Percentiles rank a stretch among this genome's conserved stretches.
Conservation (phyloP, 2,329 filamentous ascomycete genomes). For the Trichoderma koningiopsis region DNA sequence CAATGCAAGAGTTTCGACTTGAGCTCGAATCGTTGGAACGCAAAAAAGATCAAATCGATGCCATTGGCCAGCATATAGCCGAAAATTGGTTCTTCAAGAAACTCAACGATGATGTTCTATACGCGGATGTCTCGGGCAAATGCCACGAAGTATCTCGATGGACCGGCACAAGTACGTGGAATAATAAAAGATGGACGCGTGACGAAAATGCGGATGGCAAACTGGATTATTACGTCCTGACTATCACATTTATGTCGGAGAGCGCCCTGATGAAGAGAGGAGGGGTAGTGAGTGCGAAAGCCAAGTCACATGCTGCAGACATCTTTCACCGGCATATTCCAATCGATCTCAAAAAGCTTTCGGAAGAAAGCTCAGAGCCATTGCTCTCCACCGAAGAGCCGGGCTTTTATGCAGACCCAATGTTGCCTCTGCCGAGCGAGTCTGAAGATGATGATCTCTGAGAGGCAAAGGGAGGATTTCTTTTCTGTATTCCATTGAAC, state of each 20-base stretch:
- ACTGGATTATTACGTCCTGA: slow-evolving; percentile 49
- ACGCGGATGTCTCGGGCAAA: slow-evolving; percentile 32
- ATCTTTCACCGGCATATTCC: background rate
- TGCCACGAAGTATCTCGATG: slow-evolving; percentile 41
- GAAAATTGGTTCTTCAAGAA: slow-evolving; percentile 42
- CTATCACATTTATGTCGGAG: slow-evolving; percentile 41
- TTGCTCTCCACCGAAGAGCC: fast-evolving
- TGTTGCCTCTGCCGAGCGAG: background rate
- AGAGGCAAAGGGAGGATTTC: background rate
- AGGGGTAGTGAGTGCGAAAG: slow-evolving; percentile 27
- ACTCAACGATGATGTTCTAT: slow-evolving; percentile 38
- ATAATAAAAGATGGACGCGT: slow-evolving; percentile 41
- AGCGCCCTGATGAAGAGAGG: slow-evolving; percentile 29
- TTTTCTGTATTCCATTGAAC: background rate
- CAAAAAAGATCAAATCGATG: slow-evolving; percentile 48
- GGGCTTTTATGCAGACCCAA: background rate
- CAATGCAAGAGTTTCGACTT: slow-evolving; percentile 44
- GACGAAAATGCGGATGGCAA: slow-evolving; percentile 45
- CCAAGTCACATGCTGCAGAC: background rate
- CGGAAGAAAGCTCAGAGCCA: background rate
- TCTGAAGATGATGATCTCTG: background rate
- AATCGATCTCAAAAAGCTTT: background rate
- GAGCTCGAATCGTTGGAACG: slow-evolving; percentile 52
- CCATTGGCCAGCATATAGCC: slow-evolving; percentile 44
- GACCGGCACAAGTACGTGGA: slow-evolving; percentile 49